phyloP scores from a whole-genome alignment of 2,329 filamentous ascomycete species.

The Thelonectria rubi region DNA sequence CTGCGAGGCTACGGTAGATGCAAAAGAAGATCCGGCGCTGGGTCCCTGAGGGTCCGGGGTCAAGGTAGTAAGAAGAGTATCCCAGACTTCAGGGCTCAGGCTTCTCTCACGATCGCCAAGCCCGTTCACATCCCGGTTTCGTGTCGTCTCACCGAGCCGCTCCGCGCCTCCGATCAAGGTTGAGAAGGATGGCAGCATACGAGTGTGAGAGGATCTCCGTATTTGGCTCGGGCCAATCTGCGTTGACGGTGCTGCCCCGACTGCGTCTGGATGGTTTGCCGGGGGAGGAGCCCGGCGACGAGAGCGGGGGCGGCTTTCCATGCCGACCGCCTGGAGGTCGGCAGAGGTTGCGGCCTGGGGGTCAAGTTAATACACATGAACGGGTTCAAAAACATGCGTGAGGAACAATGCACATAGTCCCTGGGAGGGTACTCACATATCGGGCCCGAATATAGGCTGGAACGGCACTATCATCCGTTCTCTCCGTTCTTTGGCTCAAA shows the following conservation, averaged over 20 bases:
- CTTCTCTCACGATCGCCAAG: constrained; percentile 87
- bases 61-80: constrained; percentile 81
- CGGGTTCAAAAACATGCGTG: neutral
- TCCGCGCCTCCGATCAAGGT: neutral
- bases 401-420: too few species aligned
- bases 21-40: constrained; percentile 84
- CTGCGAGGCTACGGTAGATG: constrained; percentile 63
- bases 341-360: constrained; percentile 21
- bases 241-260: constrained; percentile 8
- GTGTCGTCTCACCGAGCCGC: constrained; percentile 20
- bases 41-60: constrained; percentile 83
- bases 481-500: constrained; percentile 39
- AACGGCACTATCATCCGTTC: constrained; percentile 33
- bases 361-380: constrained; percentile 14
- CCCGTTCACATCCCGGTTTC: constrained; percentile 64
- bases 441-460: constrained; percentile 32
- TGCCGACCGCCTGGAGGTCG: neutral
- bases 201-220: neutral
- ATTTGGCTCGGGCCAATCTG: constrained; percentile 9
- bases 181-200: neutral
- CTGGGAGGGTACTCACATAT: constrained; percentile 33
- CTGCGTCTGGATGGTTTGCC: constrained; percentile 9
- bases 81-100: constrained; percentile 82
- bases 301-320: constrained; percentile 1
- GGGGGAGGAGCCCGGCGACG: constrained; percentile 12